Conservation (phyloP, 2,329 filamentous ascomycete genomes). For the Pyrenochaeta sp. region DNA sequence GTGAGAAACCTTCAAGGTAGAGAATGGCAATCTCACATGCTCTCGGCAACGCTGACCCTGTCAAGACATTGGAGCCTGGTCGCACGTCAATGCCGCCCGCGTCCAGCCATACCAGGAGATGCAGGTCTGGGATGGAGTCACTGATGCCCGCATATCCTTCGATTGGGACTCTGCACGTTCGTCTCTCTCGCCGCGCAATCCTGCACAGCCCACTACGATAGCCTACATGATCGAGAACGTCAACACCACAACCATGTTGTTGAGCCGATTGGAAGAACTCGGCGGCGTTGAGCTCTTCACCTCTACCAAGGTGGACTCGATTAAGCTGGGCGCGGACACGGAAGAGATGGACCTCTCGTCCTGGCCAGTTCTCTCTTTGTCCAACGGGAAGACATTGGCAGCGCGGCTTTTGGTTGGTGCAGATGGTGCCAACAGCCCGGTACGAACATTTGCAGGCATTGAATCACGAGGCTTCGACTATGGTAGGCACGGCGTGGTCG, state of each 20-base stretch:
- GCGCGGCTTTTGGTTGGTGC: constrained; percentile 90
- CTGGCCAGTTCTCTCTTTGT: constrained; percentile 85
- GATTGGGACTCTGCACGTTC: constrained; percentile 67
- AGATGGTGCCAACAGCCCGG: constrained; percentile 93
- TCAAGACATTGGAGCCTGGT: constrained; percentile 80
- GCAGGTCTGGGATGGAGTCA: constrained; percentile 98
- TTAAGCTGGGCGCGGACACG: constrained; percentile 72
- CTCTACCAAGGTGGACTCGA: constrained; percentile 78
- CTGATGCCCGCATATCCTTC: constrained; percentile 86
- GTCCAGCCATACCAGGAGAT: constrained; percentile 92
- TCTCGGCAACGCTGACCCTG: constrained; percentile 10
- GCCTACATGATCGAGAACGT: constrained; percentile 97
- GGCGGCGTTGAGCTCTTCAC: constrained; percentile 75
- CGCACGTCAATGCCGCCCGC: constrained; percentile 73
- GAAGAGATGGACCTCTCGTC: constrained; percentile 78
- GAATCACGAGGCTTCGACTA: constrained; percentile 93
- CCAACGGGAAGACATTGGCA: constrained; percentile 70
- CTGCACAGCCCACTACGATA: constrained; percentile 65
- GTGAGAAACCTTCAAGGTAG: constrained; percentile 75
- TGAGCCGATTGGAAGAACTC: constrained; percentile 74
- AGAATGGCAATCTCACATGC: not conserved
- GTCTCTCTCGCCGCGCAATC: constrained; percentile 49
- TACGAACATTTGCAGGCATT: constrained; percentile 88
- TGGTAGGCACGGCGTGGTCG: constrained; percentile 86
- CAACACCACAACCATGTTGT: constrained; percentile 81